Evolutionary conservation across 306 rosid species (phyloP), one percentile per base, ranked within the genome.

Genomic region (Arachis hypogaea): DNA sequence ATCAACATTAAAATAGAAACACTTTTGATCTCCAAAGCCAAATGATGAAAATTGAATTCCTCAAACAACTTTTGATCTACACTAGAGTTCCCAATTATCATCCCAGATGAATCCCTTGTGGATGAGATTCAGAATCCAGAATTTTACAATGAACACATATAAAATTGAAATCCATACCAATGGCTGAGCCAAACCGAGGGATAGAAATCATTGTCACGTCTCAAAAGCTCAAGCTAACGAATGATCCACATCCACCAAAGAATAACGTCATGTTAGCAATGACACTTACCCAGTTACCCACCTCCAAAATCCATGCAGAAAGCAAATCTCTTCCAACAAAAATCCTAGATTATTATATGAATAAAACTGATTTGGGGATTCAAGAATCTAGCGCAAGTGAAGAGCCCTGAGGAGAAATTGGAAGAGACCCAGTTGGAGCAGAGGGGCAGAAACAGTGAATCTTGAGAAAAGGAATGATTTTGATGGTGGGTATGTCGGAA

Each of bases 391-490:
- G 60, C 28, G 42, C 41, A 74, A 63, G 14, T 22, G 75, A 85
- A 55, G 62, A 78, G 50, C 70, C 79, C 60, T 68, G 59, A 75
- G 40, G 49, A 41, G 79, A 82, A 77, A 79, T 66, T 45, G 81
- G 70, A 79, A 74, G 82, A 83, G 79, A 75, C 84, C 86, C 81
- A 77, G 73, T 77, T 43, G 72, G 40, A 45, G 79, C 0, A 10
- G 16, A 50, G 43, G 33, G 43, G 42, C 40, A 55, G 73, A 16
- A 69, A 64, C 45, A 56, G 3, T 64, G 73, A 80, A 70, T 70
- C 55, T 64, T 50, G 29, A 50, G 12, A 18, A 70, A 80, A 75
- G 52, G 52, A 16, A 58, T 16, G 78, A 82, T 78, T 77, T 66
- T 51, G 81, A 55, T 72, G 28, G 71, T 46, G 64, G 55, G 71